Conservation (phyloP, 2,329 filamentous ascomycete genomes). For the Aspergillus melleus region DNA sequence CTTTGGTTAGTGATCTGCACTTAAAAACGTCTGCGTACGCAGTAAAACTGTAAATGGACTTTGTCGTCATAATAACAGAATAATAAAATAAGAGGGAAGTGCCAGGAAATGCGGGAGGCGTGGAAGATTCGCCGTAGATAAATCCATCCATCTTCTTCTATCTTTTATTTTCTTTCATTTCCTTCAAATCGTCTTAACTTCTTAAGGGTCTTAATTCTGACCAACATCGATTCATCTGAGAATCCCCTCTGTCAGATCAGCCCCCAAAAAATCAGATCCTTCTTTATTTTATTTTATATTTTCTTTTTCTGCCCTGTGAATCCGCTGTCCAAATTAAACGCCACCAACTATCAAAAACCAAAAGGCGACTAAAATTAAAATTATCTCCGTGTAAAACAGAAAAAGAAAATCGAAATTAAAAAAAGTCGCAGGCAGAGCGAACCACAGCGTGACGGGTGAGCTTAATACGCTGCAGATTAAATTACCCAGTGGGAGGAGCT, state of each 20-base stretch:
- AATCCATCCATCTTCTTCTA: not conserved
- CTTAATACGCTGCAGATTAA: conserved; percentile 22
- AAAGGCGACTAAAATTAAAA: not conserved
- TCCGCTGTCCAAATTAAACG: not conserved
- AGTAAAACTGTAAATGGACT: too few relatives aligned
- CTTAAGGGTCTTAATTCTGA: not conserved
- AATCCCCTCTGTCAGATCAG: not conserved
- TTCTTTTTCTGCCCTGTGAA: not conserved
- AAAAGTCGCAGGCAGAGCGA: not conserved
- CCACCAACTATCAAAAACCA: not conserved
- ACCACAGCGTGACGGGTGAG: conserved; percentile 1
- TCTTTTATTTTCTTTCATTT: not conserved
- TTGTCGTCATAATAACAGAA: not conserved
- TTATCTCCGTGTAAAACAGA: not conserved
- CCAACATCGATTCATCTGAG: not conserved
- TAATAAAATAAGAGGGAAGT: too few relatives aligned
- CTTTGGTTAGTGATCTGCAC: conserved; percentile 17
- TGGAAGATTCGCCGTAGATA: too few relatives aligned
- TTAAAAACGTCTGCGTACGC: not conserved
- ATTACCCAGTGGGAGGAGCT: conserved; percentile 19
- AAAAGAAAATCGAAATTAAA: conserved; percentile 3
- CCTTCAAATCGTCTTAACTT: not conserved
- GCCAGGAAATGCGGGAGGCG: too few relatives aligned
- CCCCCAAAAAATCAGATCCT: not conserved
- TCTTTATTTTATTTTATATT: not conserved